Conservation (phyloP, 2,329 filamentous ascomycete species). For the Aspergillus sp. region DNA sequence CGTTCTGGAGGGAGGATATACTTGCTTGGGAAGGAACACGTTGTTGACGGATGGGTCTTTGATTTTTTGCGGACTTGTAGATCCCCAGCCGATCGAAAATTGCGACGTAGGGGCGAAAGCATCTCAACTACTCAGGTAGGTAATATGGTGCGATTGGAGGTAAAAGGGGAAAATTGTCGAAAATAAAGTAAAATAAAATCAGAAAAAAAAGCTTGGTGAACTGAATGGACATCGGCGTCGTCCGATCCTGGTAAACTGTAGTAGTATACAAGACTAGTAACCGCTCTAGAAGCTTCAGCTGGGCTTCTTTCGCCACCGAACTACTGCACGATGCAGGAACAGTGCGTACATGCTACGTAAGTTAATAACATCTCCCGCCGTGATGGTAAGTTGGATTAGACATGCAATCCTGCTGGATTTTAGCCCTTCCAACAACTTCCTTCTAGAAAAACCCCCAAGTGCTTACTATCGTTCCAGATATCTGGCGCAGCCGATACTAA, state of each 20-base stretch:
- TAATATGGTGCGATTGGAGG: background rate
- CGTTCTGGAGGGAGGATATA: background rate
- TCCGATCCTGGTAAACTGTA: too few relatives aligned
- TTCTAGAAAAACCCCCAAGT: background rate
- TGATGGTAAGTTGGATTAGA: background rate
- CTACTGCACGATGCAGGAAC: background rate
- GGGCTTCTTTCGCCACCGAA: background rate
- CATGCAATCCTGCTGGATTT: background rate
- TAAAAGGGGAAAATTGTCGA: too few relatives aligned
- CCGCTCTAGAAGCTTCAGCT: background rate
- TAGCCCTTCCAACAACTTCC: background rate
- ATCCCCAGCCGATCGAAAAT: background rate
- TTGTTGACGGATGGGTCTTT: slow-evolving; percentile 9
- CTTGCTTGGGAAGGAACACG: slow-evolving; percentile 5
- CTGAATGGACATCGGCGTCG: too few relatives aligned
- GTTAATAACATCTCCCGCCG: too few relatives aligned
- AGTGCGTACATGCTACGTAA: background rate
- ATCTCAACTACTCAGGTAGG: background rate
- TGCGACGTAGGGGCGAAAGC: background rate
- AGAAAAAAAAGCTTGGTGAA: too few relatives aligned
- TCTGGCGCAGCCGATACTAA: background rate
- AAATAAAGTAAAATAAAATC: too few relatives aligned
- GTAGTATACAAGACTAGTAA: too few relatives aligned
- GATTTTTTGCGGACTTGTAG: background rate
- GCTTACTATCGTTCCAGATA: background rate